Evolutionary conservation across 768 basidiomycete species (phyloP).

Genomic region (Boletales sp.): DNA sequence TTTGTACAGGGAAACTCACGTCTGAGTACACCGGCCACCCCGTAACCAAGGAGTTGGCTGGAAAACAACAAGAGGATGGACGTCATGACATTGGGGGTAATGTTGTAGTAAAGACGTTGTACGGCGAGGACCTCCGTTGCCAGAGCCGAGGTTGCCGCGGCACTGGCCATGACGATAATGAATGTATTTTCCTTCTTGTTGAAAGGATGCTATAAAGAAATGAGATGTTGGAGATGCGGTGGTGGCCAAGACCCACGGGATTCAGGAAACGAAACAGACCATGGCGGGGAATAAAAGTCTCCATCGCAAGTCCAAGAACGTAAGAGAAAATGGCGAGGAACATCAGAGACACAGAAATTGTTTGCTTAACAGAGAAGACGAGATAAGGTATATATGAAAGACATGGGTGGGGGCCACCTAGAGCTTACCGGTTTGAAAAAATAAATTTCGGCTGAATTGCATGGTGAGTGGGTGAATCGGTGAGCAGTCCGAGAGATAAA

Average conservation of each 20-base stretch:
- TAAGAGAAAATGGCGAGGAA: slow-evolving; percentile 51
- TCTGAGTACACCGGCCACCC: slow-evolving; percentile 52
- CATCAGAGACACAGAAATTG: slow-evolving; percentile 48
- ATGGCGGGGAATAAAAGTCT: slow-evolving; percentile 41
- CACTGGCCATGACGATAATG: slow-evolving; percentile 56
- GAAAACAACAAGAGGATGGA: slow-evolving; percentile 43
- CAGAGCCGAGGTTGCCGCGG: slow-evolving; percentile 50
- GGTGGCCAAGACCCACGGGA: slow-evolving; percentile 28
- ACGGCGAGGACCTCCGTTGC: slow-evolving; percentile 54
- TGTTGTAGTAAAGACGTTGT: slow-evolving; percentile 51
- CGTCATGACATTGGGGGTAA: slow-evolving; percentile 42
- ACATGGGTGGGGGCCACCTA: background rate
- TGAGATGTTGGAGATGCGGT: background rate
- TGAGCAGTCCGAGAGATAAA: background rate
- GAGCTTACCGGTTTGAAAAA: slow-evolving; percentile 52
- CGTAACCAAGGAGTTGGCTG: slow-evolving; percentile 44
- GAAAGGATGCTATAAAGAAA: slow-evolving; percentile 43
- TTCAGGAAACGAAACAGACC: slow-evolving; percentile 52
- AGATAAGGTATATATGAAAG: background rate
- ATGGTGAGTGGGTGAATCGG: background rate
- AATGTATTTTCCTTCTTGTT: slow-evolving; percentile 61
- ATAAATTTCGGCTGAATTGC: slow-evolving; percentile 47
- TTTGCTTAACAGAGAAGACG: slow-evolving; percentile 38
- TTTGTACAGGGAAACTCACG: slow-evolving; percentile 26
- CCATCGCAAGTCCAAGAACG: slow-evolving; percentile 45